A percentile compares a stretch with the other conserved stretches of the same genome.
Evolutionary conservation across 148 eudicot genomes (phyloP).

Genomic region (Rhododendron henanense): DNA sequence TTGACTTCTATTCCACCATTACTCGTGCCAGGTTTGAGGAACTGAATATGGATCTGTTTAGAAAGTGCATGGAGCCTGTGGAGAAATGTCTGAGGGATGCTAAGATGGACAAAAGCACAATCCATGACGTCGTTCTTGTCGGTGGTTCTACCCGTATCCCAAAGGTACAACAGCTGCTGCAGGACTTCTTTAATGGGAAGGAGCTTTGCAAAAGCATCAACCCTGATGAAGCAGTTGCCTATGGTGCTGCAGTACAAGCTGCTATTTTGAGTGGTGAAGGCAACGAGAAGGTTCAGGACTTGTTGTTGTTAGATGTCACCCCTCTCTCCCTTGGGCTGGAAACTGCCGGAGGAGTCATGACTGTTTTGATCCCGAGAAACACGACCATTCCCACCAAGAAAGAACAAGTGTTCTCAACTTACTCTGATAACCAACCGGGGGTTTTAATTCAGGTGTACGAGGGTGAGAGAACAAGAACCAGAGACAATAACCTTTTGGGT

Average conservation of each 20-base stretch:
- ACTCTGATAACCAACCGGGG: conserved; percentile 15
- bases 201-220: conserved; percentile 16
- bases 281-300: conserved; percentile 16
- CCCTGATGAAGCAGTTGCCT: conserved; percentile 16
- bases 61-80: conserved; percentile 13
- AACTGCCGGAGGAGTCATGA: conserved; percentile 11
- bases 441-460: conserved; percentile 14
- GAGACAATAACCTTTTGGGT: conserved; percentile 13
- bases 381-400: conserved; percentile 14
- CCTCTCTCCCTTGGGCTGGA: conserved; percentile 7
- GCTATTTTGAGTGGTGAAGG: conserved; percentile 11
- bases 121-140: neutral
- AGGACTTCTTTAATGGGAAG: conserved; percentile 14
- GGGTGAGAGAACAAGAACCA: conserved; percentile 14
- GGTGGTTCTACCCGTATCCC: conserved; percentile 11
- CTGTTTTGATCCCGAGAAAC: conserved; percentile 8
- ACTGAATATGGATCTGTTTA: conserved; percentile 7
- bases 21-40: conserved; percentile 7
- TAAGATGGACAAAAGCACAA: conserved; percentile 5
- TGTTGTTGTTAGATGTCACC: conserved; percentile 10
- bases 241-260: conserved; percentile 6
- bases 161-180: conserved; percentile 10
- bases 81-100: conserved; percentile 13
- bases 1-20: conserved; percentile 12
- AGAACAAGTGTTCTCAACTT: conserved; percentile 11